Evolutionary conservation across 2,329 filamentous ascomycete species (phyloP).

Genomic region (Raffaelea ambrosiae): DNA sequence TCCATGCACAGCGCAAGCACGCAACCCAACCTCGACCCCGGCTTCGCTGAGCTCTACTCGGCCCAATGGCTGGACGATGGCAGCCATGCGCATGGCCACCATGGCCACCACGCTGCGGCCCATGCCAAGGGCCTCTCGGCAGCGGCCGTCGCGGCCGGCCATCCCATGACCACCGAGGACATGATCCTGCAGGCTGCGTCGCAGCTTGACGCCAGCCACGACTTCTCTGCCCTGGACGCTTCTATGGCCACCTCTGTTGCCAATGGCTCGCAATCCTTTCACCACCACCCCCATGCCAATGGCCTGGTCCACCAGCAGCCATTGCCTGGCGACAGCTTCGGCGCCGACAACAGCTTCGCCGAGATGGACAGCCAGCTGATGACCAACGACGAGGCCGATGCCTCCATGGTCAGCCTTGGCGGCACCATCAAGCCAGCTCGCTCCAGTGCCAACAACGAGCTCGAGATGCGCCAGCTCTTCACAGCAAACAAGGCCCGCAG

Average conservation of each 20-base stretch:
- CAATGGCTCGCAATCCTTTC: conserved; percentile 31
- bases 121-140: conserved; percentile 20
- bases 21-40: conserved; percentile 42
- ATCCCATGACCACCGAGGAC: conserved; percentile 48
- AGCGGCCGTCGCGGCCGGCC: conserved; percentile 16
- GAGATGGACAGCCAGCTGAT: conserved; percentile 51
- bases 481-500: conserved; percentile 58
- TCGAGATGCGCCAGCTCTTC: conserved; percentile 71
- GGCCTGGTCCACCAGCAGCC: conserved; percentile 39
- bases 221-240: conserved; percentile 38
- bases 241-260: conserved; percentile 36
- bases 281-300: conserved; percentile 23
- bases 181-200: conserved; percentile 50
- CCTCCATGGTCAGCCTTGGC: conserved; percentile 33
- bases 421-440: conserved; percentile 49
- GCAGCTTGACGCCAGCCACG: conserved; percentile 43
- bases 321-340: conserved; percentile 45
- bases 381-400: conserved; percentile 45
- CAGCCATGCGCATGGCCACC: conserved; percentile 28
- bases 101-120: conserved; percentile 34
- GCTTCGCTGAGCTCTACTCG: conserved; percentile 36
- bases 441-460: conserved; percentile 70
- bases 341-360: conserved; percentile 43
- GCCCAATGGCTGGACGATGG: conserved; percentile 37
- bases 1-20: conserved; percentile 47